phyloP scores from a whole-genome alignment of 805 yeast genomes.

The Saccharomycopsis babjevae region DNA sequence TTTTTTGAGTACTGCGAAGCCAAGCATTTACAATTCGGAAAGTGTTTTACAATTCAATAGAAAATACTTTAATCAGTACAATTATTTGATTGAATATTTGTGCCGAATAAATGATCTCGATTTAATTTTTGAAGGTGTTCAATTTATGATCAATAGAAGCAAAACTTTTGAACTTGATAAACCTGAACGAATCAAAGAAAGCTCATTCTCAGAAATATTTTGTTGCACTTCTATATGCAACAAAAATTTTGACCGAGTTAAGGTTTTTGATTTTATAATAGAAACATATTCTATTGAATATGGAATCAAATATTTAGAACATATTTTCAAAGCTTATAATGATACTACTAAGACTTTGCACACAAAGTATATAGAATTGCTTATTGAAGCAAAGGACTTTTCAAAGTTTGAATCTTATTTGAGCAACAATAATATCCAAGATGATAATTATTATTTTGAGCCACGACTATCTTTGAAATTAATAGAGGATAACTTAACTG shows the following conservation, averaged over 20 bases:
- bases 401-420: background rate
- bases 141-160: conserved; percentile 47
- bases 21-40: background rate
- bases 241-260: conserved; percentile 42
- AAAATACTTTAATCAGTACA: background rate
- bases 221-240: conserved; percentile 55
- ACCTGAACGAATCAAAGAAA: conserved; percentile 26
- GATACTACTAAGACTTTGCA: conserved; percentile 32
- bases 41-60: background rate
- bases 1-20: background rate
- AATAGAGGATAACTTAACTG: conserved; percentile 20
- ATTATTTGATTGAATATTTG: background rate
- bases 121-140: conserved; percentile 23
- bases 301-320: conserved; percentile 42
- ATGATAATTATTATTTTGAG: conserved; percentile 13
- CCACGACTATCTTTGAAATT: conserved; percentile 25
- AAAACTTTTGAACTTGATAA: conserved; percentile 37
- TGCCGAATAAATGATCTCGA: conserved; percentile 14
- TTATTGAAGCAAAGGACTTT: conserved; percentile 23
- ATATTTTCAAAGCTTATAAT: conserved; percentile 32
- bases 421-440: conserved; percentile 18
- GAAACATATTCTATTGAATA: conserved; percentile 22
- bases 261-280: conserved; percentile 44
- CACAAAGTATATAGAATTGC: conserved; percentile 35
- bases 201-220: conserved; percentile 36